A percentile compares a stretch with the other conserved stretches of the same genome.
Evolutionary conservation across 495 filamentous ascomycete species (phyloP).

Genomic region (Delitschia confertaspora): DNA sequence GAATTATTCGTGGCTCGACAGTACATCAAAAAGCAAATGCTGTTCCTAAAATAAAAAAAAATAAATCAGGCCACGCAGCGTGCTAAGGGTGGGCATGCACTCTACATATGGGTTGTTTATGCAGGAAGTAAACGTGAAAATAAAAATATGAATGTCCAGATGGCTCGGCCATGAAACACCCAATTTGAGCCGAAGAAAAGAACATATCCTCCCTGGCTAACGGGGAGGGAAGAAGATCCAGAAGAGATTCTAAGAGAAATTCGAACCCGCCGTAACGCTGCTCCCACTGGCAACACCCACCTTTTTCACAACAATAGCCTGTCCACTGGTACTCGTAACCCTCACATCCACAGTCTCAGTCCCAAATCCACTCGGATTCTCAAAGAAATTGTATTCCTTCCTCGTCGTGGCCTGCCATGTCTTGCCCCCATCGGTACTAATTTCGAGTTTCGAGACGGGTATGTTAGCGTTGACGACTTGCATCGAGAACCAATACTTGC

Average conservation of each 20-base stretch:
- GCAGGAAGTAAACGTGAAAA: no score
- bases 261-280: constrained; percentile 15
- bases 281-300: constrained; percentile 6
- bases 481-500: constrained; percentile 45
- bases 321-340: constrained; percentile 44
- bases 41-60: no score
- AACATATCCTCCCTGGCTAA: no score
- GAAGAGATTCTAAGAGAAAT: constrained; percentile 16
- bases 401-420: constrained; percentile 45
- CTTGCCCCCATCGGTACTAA: constrained; percentile 48
- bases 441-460: constrained; percentile 44
- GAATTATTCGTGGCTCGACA: no score
- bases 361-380: constrained; percentile 46
- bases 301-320: constrained; percentile 29
- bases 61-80: no score
- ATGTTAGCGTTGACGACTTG: constrained; percentile 52
- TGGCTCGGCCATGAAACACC: no score
- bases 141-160: no score
- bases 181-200: no score
- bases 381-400: constrained; percentile 52
- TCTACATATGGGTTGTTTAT: no score
- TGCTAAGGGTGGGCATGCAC: no score
- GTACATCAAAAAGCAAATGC: no score
- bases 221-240: no score
- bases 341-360: constrained; percentile 44